Evolutionary conservation across 2,329 filamentous ascomycete species (phyloP).

Genomic region (Cercospora sp.): DNA sequence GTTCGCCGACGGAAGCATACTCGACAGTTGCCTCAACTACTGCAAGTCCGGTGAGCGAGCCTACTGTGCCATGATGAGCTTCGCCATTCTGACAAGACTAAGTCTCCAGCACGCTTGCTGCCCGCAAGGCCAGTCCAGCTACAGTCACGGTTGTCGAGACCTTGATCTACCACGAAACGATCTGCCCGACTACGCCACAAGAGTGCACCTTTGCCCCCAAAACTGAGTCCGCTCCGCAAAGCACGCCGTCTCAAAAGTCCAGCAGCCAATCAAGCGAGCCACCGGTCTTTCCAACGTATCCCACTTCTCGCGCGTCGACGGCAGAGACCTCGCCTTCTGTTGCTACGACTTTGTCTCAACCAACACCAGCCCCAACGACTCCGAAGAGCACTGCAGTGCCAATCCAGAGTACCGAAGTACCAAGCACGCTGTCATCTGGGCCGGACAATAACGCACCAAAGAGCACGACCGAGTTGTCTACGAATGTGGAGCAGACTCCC

Average conservation of each 20-base stretch:
- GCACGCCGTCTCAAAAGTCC: not conserved
- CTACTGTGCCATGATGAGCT: not conserved
- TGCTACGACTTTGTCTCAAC: not conserved
- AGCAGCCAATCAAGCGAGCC: not conserved
- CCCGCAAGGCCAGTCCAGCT: not conserved
- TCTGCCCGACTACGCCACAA: constrained; percentile 1
- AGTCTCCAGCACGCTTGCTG: not conserved
- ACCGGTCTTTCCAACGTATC: not conserved
- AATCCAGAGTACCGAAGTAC: not conserved
- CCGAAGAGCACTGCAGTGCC: not conserved
- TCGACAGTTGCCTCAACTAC: not conserved
- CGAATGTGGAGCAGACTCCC: not conserved
- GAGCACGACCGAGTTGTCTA: not conserved
- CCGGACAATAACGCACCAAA: not conserved
- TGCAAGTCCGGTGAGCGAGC: not conserved
- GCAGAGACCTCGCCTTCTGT: not conserved
- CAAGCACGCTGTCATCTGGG: not conserved
- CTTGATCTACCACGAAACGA: constrained; percentile 4
- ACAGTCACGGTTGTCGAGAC: constrained; percentile 7
- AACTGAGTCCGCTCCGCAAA: not conserved
- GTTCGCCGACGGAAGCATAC: not conserved
- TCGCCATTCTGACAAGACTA: not conserved
- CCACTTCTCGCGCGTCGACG: not conserved
- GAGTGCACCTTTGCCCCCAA: not conserved
- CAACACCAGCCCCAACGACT: not conserved